Percentiles rank a stretch among this genome's conserved stretches.
These are phyloP conservation scores for Didymella pomorum DNA, from an alignment of 2,329 filamentous ascomycete species.

Conservation along the genomic window DNA sequence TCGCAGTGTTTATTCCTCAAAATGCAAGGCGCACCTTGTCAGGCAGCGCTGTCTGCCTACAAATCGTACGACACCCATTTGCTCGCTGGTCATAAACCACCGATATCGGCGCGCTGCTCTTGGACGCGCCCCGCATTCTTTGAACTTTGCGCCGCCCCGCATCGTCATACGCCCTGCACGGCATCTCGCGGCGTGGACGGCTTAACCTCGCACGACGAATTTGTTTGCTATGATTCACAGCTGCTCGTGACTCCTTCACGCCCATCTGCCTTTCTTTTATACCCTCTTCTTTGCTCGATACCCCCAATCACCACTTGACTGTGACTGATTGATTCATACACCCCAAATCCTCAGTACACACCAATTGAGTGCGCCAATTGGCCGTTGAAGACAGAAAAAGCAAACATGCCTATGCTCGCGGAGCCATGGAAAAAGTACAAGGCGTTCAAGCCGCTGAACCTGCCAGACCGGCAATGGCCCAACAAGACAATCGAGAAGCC, in stretches of 20 bases:
- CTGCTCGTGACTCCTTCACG: slow-evolving; percentile 12
- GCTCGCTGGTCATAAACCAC: neutral
- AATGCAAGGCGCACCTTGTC: neutral
- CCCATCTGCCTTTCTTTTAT: neutral
- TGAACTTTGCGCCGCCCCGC: slow-evolving; percentile 18
- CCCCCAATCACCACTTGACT: slow-evolving; percentile 10
- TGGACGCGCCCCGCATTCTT: slow-evolving; percentile 19
- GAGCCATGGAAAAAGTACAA: slow-evolving; percentile 81
- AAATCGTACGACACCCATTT: slow-evolving; percentile 11
- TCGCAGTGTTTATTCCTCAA: neutral
- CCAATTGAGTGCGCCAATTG: slow-evolving; percentile 8
- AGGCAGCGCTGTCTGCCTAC: neutral
- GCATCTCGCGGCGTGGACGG: slow-evolving; percentile 10
- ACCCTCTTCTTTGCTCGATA: slow-evolving; percentile 1
- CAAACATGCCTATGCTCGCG: slow-evolving; percentile 65
- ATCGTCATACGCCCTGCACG: slow-evolving; percentile 20
- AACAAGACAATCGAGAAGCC: slow-evolving; percentile 82
- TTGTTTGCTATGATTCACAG: slow-evolving; percentile 18
- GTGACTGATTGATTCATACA: slow-evolving; percentile 8
- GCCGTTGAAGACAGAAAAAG: neutral
- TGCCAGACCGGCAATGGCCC: slow-evolving; percentile 83
- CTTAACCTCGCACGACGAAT: slow-evolving; percentile 18
- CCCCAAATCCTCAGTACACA: neutral
- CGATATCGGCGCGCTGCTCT: slow-evolving; percentile 8
- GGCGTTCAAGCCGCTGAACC: slow-evolving; percentile 70